Percentiles rank a stretch among this genome's conserved stretches.
These are phyloP conservation scores for Dendrobium chrysotoxum DNA, from an alignment of 106 monocot species.

Conservation along the genomic window DNA sequence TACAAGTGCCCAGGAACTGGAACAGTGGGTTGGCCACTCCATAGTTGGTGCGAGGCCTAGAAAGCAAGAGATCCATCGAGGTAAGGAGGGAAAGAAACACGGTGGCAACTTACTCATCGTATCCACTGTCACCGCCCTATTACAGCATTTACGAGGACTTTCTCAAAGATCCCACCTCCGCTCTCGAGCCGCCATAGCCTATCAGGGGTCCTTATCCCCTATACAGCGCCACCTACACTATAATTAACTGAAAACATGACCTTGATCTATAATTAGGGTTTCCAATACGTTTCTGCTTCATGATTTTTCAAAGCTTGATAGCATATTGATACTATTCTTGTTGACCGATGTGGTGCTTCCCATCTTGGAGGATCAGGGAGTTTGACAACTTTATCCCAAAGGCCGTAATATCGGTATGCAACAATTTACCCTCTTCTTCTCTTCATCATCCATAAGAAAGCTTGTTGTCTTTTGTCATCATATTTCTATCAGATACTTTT, in stretches of 20 bases:
- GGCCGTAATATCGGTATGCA: conserved; percentile 62
- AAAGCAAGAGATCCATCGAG: too few relatives aligned
- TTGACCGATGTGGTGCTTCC: conserved; percentile 91
- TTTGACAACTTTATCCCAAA: conserved; percentile 90
- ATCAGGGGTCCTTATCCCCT: conserved; percentile 56
- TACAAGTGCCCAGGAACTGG: too few relatives aligned
- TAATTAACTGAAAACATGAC: background rate
- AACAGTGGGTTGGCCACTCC: too few relatives aligned
- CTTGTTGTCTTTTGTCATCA: background rate
- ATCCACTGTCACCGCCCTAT: conserved; percentile 85
- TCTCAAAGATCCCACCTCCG: conserved; percentile 44
- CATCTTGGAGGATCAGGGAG: conserved; percentile 89
- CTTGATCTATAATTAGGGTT: background rate
- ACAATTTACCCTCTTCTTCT: background rate
- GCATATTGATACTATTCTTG: background rate
- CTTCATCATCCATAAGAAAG: background rate
- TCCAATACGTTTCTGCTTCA: background rate
- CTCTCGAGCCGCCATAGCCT: conserved; percentile 73
- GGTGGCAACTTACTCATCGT: conserved; percentile 63
- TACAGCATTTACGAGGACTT: conserved; percentile 85
- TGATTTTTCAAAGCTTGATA: background rate
- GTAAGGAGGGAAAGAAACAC: background rate
- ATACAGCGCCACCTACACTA: conserved; percentile 80
- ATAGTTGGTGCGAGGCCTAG: too few relatives aligned
- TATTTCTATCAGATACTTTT: too few relatives aligned